Evolutionary conservation across 2,329 filamentous ascomycete species (phyloP).

Genomic region (Fonsecaea erecta): DNA sequence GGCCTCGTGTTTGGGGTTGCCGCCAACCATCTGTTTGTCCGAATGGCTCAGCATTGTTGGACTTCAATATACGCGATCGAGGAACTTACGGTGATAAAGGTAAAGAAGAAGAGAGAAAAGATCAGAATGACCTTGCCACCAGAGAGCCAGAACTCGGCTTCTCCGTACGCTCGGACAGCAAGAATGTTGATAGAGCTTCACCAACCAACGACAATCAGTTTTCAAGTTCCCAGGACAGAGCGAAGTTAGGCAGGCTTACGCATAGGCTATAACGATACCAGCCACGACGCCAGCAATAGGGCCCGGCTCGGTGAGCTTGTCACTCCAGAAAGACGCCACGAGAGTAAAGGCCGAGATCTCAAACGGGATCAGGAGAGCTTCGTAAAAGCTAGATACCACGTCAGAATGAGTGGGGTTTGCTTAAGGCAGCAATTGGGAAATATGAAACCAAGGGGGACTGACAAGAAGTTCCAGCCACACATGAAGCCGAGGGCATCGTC

Average conservation of each 20-base stretch:
- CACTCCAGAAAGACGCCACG: slow-evolving; percentile 48
- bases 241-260: slow-evolving; percentile 31
- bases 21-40: slow-evolving; percentile 66
- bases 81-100: slow-evolving; percentile 63
- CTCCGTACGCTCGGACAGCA: slow-evolving; percentile 71
- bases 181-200: slow-evolving; percentile 65
- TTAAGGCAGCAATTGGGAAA: not conserved
- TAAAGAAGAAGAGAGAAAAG: slow-evolving; percentile 70
- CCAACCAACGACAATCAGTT: slow-evolving; percentile 62
- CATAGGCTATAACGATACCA: slow-evolving; percentile 46
- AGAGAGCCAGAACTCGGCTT: slow-evolving; percentile 71
- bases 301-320: slow-evolving; percentile 38
- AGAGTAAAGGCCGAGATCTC: slow-evolving; percentile 50
- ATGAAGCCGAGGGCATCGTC: slow-evolving; percentile 52
- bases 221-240: slow-evolving; percentile 35
- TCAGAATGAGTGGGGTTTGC: not conserved
- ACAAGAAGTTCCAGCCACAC: slow-evolving; percentile 53
- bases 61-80: not conserved
- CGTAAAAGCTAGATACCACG: slow-evolving; percentile 42
- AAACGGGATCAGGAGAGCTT: slow-evolving; percentile 47
- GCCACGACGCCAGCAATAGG: slow-evolving; percentile 45
- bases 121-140: slow-evolving; percentile 72
- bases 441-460: slow-evolving; percentile 37
- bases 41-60: not conserved
- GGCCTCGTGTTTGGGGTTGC: slow-evolving; percentile 70